Percentiles rank a stretch among this genome's conserved stretches.
phyloP scores from a whole-genome alignment of 768 basidiomycete genomes.

The Pholiota conissans region DNA sequence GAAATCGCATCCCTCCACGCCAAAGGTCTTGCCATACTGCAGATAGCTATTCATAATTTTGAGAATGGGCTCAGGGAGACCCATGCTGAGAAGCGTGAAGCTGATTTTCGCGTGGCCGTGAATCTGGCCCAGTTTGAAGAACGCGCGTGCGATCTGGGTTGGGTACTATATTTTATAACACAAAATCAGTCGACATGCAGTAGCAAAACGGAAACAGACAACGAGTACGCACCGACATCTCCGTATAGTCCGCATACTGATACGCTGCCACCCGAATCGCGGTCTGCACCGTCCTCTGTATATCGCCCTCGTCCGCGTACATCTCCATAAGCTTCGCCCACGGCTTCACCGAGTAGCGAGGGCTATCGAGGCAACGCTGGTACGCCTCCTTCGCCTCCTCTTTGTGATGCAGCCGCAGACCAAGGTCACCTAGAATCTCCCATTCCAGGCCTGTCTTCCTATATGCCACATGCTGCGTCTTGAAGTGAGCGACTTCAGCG shows the following conservation, averaged over 20 bases:
- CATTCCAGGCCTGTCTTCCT: slow-evolving; percentile 96
- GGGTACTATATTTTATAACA: slow-evolving; percentile 66
- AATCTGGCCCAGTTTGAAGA: slow-evolving; percentile 91
- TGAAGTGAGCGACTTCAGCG: slow-evolving; percentile 98
- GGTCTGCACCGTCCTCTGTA: slow-evolving; percentile 86
- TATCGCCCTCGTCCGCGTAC: slow-evolving; percentile 96
- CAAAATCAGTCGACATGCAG: slow-evolving; percentile 7
- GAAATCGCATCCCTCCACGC: slow-evolving; percentile 85
- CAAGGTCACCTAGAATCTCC: slow-evolving; percentile 97
- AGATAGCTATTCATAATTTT: slow-evolving; percentile 94
- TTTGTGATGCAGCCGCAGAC: slow-evolving; percentile 91
- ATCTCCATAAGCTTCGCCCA: slow-evolving; percentile 93
- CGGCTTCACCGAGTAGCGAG: slow-evolving; percentile 86
- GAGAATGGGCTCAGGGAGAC: slow-evolving; percentile 83
- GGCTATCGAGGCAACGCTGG: slow-evolving; percentile 87
- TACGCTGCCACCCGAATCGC: slow-evolving; percentile 93
- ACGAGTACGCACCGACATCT: slow-evolving; percentile 70
- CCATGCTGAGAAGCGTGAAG: slow-evolving; percentile 93
- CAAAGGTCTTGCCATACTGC: slow-evolving; percentile 84
- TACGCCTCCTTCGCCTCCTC: slow-evolving; percentile 99
- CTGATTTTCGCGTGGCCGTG: slow-evolving; percentile 95
- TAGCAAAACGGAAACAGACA: slow-evolving; percentile 2
- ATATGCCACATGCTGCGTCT: slow-evolving; percentile 97
- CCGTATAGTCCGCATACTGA: slow-evolving; percentile 86
- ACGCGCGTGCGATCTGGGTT: slow-evolving; percentile 82